Base-by-base conservation (phyloP, 345 rosid genomes). In the Gossypium anomalum region DNA sequence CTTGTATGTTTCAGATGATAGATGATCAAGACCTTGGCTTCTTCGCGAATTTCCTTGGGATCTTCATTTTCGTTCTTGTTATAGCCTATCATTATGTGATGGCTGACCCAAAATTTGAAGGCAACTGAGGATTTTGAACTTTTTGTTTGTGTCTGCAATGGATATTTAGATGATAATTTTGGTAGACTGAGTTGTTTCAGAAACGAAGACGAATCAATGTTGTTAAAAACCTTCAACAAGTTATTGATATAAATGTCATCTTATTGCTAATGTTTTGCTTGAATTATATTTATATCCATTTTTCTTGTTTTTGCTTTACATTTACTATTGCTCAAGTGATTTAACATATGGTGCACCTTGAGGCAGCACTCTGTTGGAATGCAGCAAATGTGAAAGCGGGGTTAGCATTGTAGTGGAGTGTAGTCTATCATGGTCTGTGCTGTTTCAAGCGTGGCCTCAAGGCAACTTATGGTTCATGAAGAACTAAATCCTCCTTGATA, bases 31-130 rank as follows among this genome's bases (percentile, higher is more conserved):
- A 83, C 58, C 83, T 92, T 45, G 93, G 95, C 17, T 90, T 92
- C 77, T 84, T 88, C 17, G 88, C 90, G 83, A 92, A 88, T 79
- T 84, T 91, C 79, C 92, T 92, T 58, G 97, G 97, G 80, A 82
- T 88, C 58, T 92, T 88, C 78, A 86, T 92, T 61, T 94, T 90
- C 70, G 82, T 74, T 52, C 81, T 89, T 82, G 92, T 94, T 22
- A 89, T 92, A 25, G 92, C 90, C 7, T 94, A 92, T 76, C 98
- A 92, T 77, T 92, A 82, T 56, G 92, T 92, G 77, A 76, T 92
- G 83, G 98, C 97, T 65, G 98, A 92, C 79, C 92, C 95, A 17
- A 92, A 88, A 80, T 91, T 79, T 68, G 97, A 88, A 84, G 88
- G 88, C 62, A 87, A 83, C 82, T 92, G 78, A 88, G 52, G 11